Conservation (phyloP, 179 eudicot species). For the Beta corolliflora region DNA sequence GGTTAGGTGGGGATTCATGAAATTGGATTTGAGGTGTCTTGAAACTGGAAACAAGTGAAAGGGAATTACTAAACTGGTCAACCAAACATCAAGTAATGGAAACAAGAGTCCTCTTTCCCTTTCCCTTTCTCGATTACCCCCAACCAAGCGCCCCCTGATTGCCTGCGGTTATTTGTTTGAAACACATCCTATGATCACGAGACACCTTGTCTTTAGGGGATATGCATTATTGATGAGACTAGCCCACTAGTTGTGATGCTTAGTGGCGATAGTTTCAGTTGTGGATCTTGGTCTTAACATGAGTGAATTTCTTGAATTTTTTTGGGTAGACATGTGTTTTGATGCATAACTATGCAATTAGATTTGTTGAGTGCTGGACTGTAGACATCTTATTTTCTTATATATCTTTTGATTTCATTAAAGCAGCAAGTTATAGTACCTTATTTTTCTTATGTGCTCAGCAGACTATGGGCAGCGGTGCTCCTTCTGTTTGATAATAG, state of each 20-base stretch:
- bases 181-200: not conserved
- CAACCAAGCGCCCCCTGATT: not conserved
- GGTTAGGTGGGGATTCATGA: not conserved
- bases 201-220: not conserved
- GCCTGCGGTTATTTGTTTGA: not conserved
- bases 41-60: not conserved
- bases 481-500: not conserved
- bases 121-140: not conserved
- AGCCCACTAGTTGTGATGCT: not conserved
- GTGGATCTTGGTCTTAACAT: not conserved
- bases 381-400: not conserved
- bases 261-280: not conserved
- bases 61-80: not conserved
- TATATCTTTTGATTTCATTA: not conserved
- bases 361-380: too few relatives aligned
- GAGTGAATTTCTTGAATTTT: not conserved
- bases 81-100: not conserved
- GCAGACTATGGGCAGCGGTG: not conserved
- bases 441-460: not conserved
- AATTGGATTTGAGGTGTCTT: not conserved
- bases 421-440: not conserved
- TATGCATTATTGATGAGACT: not conserved
- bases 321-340: too few relatives aligned
- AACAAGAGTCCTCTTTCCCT: not conserved
- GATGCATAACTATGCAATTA: too few relatives aligned